These are phyloP conservation scores for Trichoderma sp. DNA, from an alignment of 2,329 filamentous ascomycete species.

Conservation along the genomic window DNA sequence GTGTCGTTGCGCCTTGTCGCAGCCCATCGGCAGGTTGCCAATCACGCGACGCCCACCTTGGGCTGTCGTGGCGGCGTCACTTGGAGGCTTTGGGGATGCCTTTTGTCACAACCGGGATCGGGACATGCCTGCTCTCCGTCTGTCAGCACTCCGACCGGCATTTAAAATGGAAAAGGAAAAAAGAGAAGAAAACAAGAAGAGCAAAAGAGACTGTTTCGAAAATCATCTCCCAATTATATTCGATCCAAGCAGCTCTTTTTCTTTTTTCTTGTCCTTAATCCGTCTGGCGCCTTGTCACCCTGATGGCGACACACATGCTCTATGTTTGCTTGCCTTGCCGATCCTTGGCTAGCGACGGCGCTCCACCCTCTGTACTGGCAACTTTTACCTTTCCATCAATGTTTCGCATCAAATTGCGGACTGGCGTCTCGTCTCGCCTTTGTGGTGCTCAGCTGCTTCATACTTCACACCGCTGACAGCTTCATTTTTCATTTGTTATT, in stretches of 20 bases:
- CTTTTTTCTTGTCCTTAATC: background rate
- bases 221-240: background rate
- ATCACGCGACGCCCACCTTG: constrained; percentile 8
- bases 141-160: background rate
- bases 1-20: constrained; percentile 8
- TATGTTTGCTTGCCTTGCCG: constrained; percentile 17
- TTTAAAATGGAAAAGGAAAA: background rate
- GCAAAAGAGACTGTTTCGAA: background rate
- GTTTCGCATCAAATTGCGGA: background rate
- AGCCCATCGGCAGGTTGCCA: constrained; percentile 14
- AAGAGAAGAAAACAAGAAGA: background rate
- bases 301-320: constrained; percentile 15
- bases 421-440: background rate
- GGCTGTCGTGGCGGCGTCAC: constrained; percentile 10
- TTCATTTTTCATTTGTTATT: background rate
- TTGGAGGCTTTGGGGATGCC: background rate
- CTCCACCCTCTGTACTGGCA: constrained; percentile 14
- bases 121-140: background rate
- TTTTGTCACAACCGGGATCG: background rate
- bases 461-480: background rate
- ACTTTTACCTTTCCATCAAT: background rate
- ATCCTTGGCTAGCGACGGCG: constrained; percentile 12
- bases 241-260: background rate
- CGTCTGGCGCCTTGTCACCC: background rate
- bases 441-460: background rate